Evolutionary conservation across 2,329 filamentous ascomycete species (phyloP).

Genomic region (Cryphonectria carpinicola): DNA sequence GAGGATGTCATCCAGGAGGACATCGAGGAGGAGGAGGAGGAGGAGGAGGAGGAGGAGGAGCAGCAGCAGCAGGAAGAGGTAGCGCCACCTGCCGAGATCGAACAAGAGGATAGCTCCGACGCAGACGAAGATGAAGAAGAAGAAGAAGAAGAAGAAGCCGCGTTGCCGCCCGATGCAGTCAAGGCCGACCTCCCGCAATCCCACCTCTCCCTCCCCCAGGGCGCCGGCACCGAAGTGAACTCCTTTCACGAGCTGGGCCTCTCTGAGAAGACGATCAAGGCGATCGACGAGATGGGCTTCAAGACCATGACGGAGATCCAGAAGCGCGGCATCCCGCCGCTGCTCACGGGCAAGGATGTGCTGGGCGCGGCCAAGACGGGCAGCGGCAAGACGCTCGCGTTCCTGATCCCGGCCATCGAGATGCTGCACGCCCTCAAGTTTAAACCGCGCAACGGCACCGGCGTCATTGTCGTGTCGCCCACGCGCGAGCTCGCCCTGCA

Average conservation of each 20-base stretch:
- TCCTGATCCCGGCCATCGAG: slow-evolving; percentile 91
- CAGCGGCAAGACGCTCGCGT: slow-evolving; percentile 93
- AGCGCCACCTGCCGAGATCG: slow-evolving; percentile 32
- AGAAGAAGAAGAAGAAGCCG: slow-evolving; percentile 32
- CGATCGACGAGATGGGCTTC: slow-evolving; percentile 90
- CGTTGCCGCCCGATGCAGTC: slow-evolving; percentile 32
- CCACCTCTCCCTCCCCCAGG: slow-evolving; percentile 56
- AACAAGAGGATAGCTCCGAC: slow-evolving; percentile 28
- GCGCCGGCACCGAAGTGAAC: slow-evolving; percentile 63
- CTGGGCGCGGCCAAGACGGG: slow-evolving; percentile 95
- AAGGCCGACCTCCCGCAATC: slow-evolving; percentile 41
- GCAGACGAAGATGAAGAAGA: slow-evolving; percentile 32
- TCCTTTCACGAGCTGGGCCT: slow-evolving; percentile 83
- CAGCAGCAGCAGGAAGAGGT: slow-evolving; percentile 24
- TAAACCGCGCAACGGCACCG: slow-evolving; percentile 92
- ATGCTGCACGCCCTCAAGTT: slow-evolving; percentile 89
- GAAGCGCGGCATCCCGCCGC: slow-evolving; percentile 80
- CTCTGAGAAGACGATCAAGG: slow-evolving; percentile 85
- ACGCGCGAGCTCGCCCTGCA: slow-evolving; percentile 93
- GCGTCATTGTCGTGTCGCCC: slow-evolving; percentile 89
- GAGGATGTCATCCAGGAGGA: slow-evolving; percentile 15
- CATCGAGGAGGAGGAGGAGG: slow-evolving; percentile 18
- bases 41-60: too few species aligned
- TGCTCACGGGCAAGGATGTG: slow-evolving; percentile 88
- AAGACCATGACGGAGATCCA: slow-evolving; percentile 97